A percentile compares a stretch with the other conserved stretches of the same genome.
These are phyloP conservation scores for Peronospora destructor DNA, from an alignment of 352 stramenopile genomes.

Conservation along the genomic window DNA sequence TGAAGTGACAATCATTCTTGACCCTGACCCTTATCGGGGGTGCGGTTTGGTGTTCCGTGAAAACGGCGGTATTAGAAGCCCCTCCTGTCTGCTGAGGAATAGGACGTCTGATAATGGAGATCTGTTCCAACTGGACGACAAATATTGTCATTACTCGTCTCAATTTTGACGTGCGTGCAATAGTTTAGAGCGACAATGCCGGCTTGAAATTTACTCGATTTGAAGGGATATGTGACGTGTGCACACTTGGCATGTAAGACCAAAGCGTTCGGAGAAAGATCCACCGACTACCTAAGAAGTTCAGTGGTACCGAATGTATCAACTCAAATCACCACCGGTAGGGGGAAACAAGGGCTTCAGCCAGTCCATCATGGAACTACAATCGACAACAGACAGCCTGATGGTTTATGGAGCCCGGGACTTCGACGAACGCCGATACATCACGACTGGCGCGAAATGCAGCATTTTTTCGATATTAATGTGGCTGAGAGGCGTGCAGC, in stretches of 20 bases:
- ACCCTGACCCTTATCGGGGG: constrained; percentile 1
- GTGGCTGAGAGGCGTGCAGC: constrained; percentile 13
- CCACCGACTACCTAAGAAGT: constrained; percentile 18
- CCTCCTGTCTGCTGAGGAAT: not conserved
- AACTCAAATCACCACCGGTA: constrained; percentile 8
- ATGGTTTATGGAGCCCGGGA: constrained; percentile 5
- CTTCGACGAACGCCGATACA: not conserved
- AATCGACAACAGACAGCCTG: constrained; percentile 1
- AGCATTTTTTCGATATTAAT: constrained; percentile 30
- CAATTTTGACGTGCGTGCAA: constrained; percentile 26
- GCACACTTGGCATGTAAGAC: constrained; percentile 3
- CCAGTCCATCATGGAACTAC: not conserved
- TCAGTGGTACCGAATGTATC: constrained; percentile 7
- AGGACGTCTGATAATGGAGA: constrained; percentile 4
- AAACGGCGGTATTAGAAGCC: not conserved
- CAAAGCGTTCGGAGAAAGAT: constrained; percentile 19
- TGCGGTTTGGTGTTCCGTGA: not conserved
- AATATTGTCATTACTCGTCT: constrained; percentile 2
- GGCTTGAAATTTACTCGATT: constrained; percentile 3
- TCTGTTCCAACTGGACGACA: constrained; percentile 20
- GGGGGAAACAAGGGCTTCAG: not conserved
- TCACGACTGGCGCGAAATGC: constrained; percentile 9
- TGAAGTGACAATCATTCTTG: constrained; percentile 32
- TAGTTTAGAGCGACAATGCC: constrained; percentile 18
- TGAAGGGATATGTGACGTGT: constrained; percentile 21